Evolutionary conservation across 257 asterid species (phyloP).

Genomic region (Salvia rosmarinus): DNA sequence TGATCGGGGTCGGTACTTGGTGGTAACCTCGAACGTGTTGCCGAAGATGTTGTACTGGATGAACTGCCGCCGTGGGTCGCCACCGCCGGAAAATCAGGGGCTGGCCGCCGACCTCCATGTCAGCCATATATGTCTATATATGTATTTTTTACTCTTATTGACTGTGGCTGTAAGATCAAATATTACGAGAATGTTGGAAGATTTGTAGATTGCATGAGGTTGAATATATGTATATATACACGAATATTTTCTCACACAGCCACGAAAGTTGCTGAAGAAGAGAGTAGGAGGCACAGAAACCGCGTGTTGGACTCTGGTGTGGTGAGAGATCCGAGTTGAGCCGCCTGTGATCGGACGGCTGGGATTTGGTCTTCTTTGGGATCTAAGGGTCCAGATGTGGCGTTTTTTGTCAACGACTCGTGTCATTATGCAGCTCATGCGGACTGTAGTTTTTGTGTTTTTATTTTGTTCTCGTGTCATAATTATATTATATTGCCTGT

Average conservation of each 20-base stretch:
- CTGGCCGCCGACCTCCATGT: constrained; percentile 55
- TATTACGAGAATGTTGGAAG: not conserved
- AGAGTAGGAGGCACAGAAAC: constrained; percentile 33
- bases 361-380: constrained; percentile 28
- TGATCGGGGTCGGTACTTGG: no score
- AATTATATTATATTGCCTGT: not conserved
- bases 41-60: constrained; percentile 91
- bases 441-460: not conserved
- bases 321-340: not conserved
- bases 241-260: no score
- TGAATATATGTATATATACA: constrained; percentile 5
- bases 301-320: constrained; percentile 35
- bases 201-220: not conserved
- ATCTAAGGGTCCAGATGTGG: not conserved
- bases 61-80: constrained; percentile 88
- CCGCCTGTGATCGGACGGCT: constrained; percentile 50
- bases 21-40: constrained; percentile 46
- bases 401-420: constrained; percentile 22
- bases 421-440: not conserved
- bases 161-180: no score
- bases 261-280: constrained; percentile 21
- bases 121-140: constrained; percentile 42
- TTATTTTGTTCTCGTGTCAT: not conserved
- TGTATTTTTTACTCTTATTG: no score
- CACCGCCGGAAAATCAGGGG: constrained; percentile 77